Evolutionary conservation across 345 rosid species (phyloP).

Genomic region (Rhizophora mangle): DNA sequence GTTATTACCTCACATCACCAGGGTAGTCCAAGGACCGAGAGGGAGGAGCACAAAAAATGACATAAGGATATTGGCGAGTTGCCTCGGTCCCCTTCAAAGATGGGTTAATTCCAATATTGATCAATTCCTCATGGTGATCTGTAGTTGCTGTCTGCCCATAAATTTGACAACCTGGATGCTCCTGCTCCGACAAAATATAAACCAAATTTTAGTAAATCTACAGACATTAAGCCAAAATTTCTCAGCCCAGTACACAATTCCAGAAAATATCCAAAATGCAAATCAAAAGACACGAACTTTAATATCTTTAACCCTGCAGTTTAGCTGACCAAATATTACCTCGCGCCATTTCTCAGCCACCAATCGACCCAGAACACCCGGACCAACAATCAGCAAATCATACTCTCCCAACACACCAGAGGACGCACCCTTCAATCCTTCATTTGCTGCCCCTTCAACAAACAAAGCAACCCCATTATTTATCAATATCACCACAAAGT

Average conservation of each 20-base stretch:
- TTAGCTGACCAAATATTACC: constrained; percentile 37
- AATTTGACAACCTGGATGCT: constrained; percentile 68
- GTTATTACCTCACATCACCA: constrained; percentile 64
- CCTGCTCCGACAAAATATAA: constrained; percentile 47
- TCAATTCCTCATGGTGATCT: constrained; percentile 80
- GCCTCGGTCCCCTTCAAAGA: constrained; percentile 46
- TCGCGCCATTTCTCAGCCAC: constrained; percentile 83
- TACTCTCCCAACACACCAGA: constrained; percentile 50
- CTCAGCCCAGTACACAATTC: not conserved
- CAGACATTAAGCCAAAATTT: not conserved
- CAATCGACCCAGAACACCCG: constrained; percentile 95
- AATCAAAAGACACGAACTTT: not conserved
- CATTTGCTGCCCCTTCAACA: constrained; percentile 44
- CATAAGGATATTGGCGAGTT: constrained; percentile 54
- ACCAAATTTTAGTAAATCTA: not conserved
- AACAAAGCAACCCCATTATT: not conserved
- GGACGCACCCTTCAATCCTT: constrained; percentile 43
- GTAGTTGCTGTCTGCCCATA: constrained; percentile 75
- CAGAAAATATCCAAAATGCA: constrained; percentile 1
- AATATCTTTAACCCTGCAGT: not conserved
- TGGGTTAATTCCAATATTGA: constrained; percentile 74
- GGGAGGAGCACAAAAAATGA: constrained; percentile 95
- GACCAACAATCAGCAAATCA: constrained; percentile 87
- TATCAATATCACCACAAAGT: not conserved
- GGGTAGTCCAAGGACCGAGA: constrained; percentile 73